These are phyloP conservation scores for Zychaea mexicana DNA, from an alignment of 371 early-diverging fungal species.

Conservation along the genomic window DNA sequence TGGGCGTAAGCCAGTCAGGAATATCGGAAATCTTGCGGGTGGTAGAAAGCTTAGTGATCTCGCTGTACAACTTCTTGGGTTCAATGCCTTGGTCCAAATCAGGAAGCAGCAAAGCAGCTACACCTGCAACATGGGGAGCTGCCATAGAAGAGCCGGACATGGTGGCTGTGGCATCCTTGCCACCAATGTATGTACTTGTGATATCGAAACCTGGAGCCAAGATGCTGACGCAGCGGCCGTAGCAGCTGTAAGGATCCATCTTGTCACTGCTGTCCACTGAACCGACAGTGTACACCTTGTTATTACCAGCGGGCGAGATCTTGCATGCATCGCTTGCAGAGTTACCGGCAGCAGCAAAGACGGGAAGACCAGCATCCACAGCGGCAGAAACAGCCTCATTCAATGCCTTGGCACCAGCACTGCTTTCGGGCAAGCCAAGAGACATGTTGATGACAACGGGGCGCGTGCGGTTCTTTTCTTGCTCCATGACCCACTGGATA, in stretches of 20 bases:
- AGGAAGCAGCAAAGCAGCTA: constrained; percentile 56
- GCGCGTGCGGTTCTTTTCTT: constrained; percentile 34
- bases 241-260: constrained; percentile 51
- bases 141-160: constrained; percentile 84
- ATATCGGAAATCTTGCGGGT: constrained; percentile 1
- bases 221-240: constrained; percentile 65
- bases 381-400: constrained; percentile 50
- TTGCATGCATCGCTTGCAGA: constrained; percentile 65
- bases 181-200: constrained; percentile 38
- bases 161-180: constrained; percentile 36
- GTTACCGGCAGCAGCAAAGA: constrained; percentile 84
- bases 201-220: constrained; percentile 58
- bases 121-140: constrained; percentile 82
- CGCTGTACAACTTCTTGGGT: constrained; percentile 31
- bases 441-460: constrained; percentile 64
- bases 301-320: constrained; percentile 66
- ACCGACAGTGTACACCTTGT: constrained; percentile 70
- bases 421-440: constrained; percentile 40
- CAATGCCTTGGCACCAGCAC: constrained; percentile 18
- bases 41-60: constrained; percentile 21
- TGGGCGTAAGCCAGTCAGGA: constrained; percentile 14
- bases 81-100: constrained; percentile 16
- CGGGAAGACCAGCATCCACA: constrained; percentile 49
- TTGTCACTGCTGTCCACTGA: constrained; percentile 54
- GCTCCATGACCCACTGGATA: constrained; percentile 64